These are phyloP conservation scores for Lodderomyces orthopsilosis DNA, from an alignment of 1,139 yeast genomes.

Conservation along the genomic window DNA sequence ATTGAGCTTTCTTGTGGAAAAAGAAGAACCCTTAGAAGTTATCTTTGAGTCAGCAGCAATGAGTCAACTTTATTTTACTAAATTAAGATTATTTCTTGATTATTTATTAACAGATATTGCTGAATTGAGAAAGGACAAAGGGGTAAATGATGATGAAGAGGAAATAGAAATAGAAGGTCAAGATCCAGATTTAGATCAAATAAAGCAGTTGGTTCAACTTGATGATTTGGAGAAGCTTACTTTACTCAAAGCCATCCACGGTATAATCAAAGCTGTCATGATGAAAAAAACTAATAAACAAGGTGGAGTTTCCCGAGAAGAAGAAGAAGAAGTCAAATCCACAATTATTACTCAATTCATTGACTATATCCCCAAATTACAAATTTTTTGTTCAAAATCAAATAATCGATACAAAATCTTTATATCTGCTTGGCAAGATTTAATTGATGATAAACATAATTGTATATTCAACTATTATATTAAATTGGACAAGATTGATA, in stretches of 20 bases:
- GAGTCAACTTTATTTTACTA: slow-evolving; percentile 18
- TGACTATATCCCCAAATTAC: slow-evolving; percentile 23
- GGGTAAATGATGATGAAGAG: slow-evolving; percentile 11
- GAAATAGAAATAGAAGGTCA: slow-evolving; percentile 6
- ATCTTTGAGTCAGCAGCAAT: slow-evolving; percentile 5
- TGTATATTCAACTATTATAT: slow-evolving; percentile 20
- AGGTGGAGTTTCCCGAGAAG: slow-evolving; percentile 4
- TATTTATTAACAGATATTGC: slow-evolving; percentile 42
- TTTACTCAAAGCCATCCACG: slow-evolving; percentile 28
- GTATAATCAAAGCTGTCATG: slow-evolving; percentile 19
- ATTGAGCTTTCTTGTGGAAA: slow-evolving; percentile 7
- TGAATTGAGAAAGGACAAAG: slow-evolving; percentile 15
- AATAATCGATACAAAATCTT: slow-evolving; percentile 20
- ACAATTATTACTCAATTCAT: slow-evolving; percentile 22
- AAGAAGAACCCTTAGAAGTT: slow-evolving; percentile 6
- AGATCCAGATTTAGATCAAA: slow-evolving; percentile 18
- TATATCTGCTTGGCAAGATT: slow-evolving; percentile 29
- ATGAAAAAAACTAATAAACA: slow-evolving; percentile 15
- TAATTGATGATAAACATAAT: slow-evolving; percentile 18
- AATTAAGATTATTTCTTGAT: slow-evolving; percentile 37
- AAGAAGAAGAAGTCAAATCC: slow-evolving; percentile 15
- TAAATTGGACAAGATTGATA: slow-evolving; percentile 23
- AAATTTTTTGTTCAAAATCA: slow-evolving; percentile 21
- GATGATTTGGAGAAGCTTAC: slow-evolving; percentile 18
- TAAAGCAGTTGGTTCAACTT: slow-evolving; percentile 24